Evolutionary conservation across 1,139 yeast species (phyloP).

Genomic region (Candida sp.): DNA sequence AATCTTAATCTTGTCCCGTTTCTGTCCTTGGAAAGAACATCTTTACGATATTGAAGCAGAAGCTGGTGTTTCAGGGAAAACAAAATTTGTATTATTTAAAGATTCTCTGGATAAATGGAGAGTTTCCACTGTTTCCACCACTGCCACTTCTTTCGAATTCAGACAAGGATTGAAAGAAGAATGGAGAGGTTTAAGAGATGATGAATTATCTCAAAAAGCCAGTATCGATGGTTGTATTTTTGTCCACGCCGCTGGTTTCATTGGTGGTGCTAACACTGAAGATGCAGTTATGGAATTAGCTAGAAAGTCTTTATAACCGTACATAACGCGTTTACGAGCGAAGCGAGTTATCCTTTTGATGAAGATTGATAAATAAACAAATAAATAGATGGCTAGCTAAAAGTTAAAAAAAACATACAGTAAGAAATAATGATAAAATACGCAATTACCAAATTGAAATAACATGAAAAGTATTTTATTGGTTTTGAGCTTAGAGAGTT

Average conservation of each 20-base stretch:
- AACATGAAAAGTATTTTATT: no score
- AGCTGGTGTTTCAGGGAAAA: conserved; percentile 48
- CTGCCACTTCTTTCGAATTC: conserved; percentile 74
- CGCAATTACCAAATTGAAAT: no score
- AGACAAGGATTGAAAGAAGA: conserved; percentile 85
- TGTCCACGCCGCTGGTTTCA: conserved; percentile 96
- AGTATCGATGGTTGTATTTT: conserved; percentile 87
- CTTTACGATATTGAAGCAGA: conserved; percentile 72
- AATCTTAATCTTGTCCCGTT: conserved; percentile 65
- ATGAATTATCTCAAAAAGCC: conserved; percentile 62
- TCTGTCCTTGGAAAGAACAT: conserved; percentile 96
- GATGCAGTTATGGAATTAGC: conserved; percentile 83
- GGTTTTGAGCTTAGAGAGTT: no score
- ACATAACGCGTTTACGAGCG: no score
- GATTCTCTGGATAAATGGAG: conserved; percentile 80
- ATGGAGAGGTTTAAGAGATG: conserved; percentile 95
- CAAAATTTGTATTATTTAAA: conserved; percentile 75
- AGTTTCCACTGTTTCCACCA: conserved; percentile 82
- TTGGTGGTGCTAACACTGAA: conserved; percentile 85
- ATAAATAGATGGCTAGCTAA: no score
- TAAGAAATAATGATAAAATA: no score
- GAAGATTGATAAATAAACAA: no score
- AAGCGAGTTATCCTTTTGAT: no score
- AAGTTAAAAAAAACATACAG: no score
- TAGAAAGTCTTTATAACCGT: conserved; percentile 24